phyloP scores from a whole-genome alignment of 179 eudicot genomes.

The Dionaea muscipula region DNA sequence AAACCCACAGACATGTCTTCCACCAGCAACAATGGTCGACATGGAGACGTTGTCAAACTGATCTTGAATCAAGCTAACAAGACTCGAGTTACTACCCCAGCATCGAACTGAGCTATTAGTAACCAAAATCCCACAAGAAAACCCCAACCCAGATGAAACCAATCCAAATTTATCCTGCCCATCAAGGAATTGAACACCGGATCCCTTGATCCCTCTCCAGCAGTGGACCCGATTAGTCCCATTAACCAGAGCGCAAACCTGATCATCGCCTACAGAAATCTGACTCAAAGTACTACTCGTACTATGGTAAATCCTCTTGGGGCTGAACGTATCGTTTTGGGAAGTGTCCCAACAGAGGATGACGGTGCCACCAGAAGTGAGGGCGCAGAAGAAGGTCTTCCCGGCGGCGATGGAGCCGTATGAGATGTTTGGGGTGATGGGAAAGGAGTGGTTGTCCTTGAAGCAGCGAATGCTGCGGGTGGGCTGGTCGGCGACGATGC shows the following conservation, averaged over 20 bases:
- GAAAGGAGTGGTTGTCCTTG: conserved; percentile 6
- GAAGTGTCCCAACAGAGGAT: conserved; percentile 56
- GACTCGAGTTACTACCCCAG: conserved; percentile 37
- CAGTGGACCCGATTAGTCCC: conserved; percentile 29
- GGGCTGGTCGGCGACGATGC: conserved; percentile 32
- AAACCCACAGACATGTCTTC: conserved; percentile 61
- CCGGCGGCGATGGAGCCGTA: conserved; percentile 67
- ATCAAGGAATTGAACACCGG: conserved; percentile 9
- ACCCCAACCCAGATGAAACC: conserved; percentile 67
- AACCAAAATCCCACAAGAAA: conserved; percentile 54
- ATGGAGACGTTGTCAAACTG: conserved; percentile 30
- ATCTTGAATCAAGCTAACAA: conserved; percentile 26
- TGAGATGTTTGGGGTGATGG: conserved; percentile 31
- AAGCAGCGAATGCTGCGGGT: conserved; percentile 45
- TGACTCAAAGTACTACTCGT: conserved; percentile 16
- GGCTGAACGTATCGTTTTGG: conserved; percentile 16
- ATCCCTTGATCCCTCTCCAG: conserved; percentile 50
- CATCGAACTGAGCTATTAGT: conserved; percentile 28
- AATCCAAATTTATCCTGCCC: conserved; percentile 19
- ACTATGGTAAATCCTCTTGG: conserved; percentile 49
- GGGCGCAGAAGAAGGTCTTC: conserved; percentile 46
- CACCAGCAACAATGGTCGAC: conserved; percentile 51
- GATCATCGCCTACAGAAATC: conserved; percentile 50
- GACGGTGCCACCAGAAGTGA: conserved; percentile 48
- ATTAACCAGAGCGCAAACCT: conserved; percentile 52